Conservation (phyloP, 2,329 filamentous ascomycete genomes). For the Cladosporium sp. region DNA sequence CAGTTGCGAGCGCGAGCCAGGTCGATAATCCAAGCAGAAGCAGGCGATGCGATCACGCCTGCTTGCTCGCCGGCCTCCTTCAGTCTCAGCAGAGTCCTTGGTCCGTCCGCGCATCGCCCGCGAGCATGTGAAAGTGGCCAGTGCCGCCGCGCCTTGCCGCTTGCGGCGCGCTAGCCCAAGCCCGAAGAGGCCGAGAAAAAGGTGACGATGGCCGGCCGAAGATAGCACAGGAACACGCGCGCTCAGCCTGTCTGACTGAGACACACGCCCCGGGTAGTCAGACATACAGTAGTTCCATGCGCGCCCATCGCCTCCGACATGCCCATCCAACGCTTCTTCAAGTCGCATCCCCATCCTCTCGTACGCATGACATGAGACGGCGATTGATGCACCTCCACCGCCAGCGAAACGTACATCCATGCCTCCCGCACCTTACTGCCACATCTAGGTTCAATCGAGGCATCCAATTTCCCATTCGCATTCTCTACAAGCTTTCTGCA, state of each 20-base stretch:
- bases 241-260: not conserved
- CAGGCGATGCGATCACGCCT: not conserved
- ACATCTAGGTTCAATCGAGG: not conserved
- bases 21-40: too few species aligned
- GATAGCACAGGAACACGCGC: not conserved
- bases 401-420: not conserved
- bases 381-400: not conserved
- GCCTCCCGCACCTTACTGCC: not conserved
- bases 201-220: not conserved
- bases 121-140: not conserved
- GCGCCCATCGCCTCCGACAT: not conserved
- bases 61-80: not conserved
- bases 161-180: not conserved
- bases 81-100: not conserved
- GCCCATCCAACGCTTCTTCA: not conserved
- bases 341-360: not conserved
- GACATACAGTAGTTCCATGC: not conserved
- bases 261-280: not conserved
- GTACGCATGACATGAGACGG: not conserved
- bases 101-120: not conserved
- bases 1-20: not conserved
- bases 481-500: not conserved
- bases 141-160: not conserved
- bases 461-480: not conserved
- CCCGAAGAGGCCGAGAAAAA: too few species aligned